phyloP scores from a whole-genome alignment of 2,329 filamentous ascomycete species.

The Aspergillus flavus region DNA sequence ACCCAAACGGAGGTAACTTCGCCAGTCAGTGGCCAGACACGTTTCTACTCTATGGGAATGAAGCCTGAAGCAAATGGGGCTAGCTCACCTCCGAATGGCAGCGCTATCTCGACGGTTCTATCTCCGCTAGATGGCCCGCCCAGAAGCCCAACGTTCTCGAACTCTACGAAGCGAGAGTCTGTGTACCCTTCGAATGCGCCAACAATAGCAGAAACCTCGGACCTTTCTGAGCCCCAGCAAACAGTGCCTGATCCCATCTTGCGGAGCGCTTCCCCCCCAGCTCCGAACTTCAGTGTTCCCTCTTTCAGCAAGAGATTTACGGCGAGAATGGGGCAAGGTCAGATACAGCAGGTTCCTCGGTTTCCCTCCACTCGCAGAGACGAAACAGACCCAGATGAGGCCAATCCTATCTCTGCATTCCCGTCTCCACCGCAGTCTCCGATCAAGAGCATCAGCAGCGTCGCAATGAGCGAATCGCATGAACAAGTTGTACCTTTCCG shows the following conservation, averaged over 20 bases:
- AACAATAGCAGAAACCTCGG: conserved; percentile 22
- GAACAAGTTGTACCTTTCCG: conserved; percentile 21
- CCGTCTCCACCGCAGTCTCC: conserved; percentile 38
- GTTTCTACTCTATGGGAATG: conserved; percentile 18
- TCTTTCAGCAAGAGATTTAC: conserved; percentile 44
- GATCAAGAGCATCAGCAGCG: conserved; percentile 28
- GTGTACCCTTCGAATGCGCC: conserved; percentile 20
- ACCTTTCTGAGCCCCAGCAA: conserved; percentile 25
- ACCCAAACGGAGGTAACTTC: conserved; percentile 27
- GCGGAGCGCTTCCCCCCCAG: conserved; percentile 36
- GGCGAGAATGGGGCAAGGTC: conserved; percentile 20
- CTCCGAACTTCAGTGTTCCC: conserved; percentile 47
- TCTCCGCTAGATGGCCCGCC: conserved; percentile 15
- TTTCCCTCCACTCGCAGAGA: conserved; percentile 18
- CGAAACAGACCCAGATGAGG: conserved; percentile 16
- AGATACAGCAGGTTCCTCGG: conserved; percentile 23
- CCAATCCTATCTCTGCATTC: conserved; percentile 25
- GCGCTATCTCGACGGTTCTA: conserved; percentile 18
- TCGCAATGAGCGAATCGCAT: conserved; percentile 22
- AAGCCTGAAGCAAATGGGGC: conserved; percentile 19
- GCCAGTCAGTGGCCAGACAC: conserved; percentile 15
- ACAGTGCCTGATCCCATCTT: conserved; percentile 27
- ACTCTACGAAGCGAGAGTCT: conserved; percentile 31
- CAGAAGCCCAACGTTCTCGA: conserved; percentile 26
- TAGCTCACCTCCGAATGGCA: conserved; percentile 20